These are phyloP conservation scores for Hydrangea macrophylla DNA, from an alignment of 148 eudicot genomes.

Conservation along the genomic window DNA sequence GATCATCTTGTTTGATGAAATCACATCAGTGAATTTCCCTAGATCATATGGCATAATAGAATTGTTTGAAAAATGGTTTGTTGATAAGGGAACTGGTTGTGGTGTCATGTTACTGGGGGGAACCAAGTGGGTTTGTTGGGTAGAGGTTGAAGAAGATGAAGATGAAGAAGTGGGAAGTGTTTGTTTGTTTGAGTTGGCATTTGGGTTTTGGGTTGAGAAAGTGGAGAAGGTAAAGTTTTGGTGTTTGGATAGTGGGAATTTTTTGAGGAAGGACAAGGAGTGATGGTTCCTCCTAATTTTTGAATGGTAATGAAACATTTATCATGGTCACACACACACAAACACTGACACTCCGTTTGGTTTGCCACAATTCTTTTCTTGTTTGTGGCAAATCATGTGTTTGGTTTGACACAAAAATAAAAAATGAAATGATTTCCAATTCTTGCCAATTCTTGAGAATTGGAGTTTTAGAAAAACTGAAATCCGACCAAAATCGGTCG, in stretches of 20 bases:
- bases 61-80: not conserved
- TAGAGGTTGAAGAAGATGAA: slow-evolving; percentile 9
- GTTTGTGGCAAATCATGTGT: too few species aligned
- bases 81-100: not conserved
- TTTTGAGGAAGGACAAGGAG: not conserved
- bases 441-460: too few species aligned
- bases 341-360: too few species aligned
- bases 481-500: too few species aligned
- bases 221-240: slow-evolving; percentile 8
- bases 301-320: slow-evolving; percentile 15
- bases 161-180: not conserved
- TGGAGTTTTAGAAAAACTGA: too few species aligned
- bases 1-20: slow-evolving; percentile 55
- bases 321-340: too few species aligned
- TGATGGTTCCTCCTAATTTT: not conserved
- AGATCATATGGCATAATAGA: not conserved
- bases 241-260: slow-evolving; percentile 11
- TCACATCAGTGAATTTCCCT: slow-evolving; percentile 13
- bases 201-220: slow-evolving; percentile 12
- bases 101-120: slow-evolving; percentile 18
- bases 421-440: too few species aligned
- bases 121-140: slow-evolving; percentile 15
- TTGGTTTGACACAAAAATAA: too few species aligned
- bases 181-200: slow-evolving; percentile 15
- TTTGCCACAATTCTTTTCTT: too few species aligned